Base-by-base conservation (phyloP, 2,329 filamentous ascomycete species). In the Arachnopeziza araneosa region DNA sequence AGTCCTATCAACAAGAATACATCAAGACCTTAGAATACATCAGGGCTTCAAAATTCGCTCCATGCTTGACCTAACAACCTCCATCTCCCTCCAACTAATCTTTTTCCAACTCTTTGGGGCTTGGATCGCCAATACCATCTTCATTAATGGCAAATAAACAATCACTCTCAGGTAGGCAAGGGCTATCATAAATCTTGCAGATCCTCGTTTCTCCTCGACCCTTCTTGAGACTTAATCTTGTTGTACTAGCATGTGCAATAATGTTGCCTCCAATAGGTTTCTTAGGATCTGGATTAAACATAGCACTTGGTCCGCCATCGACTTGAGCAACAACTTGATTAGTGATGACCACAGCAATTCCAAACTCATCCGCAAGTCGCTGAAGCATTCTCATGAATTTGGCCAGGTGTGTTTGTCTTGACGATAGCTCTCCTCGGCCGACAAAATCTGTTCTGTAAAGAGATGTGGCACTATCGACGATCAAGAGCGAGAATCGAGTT, bases 281-380 rank as follows among this genome's bases (percentile, higher is more conserved):
- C 83, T 99, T 99, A 8, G 95, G 95, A 71, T 99, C 96, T 0
- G 96, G 95, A 68, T 99, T 99, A 80, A 96, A 99, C 95, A 99
- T 99, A 63, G 93, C 87, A 71, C 89, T 93, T 30, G 93, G 93
- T 2, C 95, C 95, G 64, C 95, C 95, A 72, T 99, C 95, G 9
- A 99, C 95, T 75, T 99, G 96, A 10, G 95, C 95, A 50, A 99
- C 96, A 30, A 99, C 95, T 75, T 99, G 95, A 73, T 99, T 99
- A 51, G 95, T 98, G 71, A 99, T 99, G 68, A 99, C 91, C 8
- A 99, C 95, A 0, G 95, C 95, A 68, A 99, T 97, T 60, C 95
- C 95, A 72, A 99, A 99, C 75, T 89, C 86, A 67, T 89, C 86
- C 3, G 86, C 86, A 24, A 95, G 81, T 12, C 90, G 81, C 75